phyloP scores from a whole-genome alignment of 2,329 filamentous ascomycete species.

The Stemphylium vesicarium region DNA sequence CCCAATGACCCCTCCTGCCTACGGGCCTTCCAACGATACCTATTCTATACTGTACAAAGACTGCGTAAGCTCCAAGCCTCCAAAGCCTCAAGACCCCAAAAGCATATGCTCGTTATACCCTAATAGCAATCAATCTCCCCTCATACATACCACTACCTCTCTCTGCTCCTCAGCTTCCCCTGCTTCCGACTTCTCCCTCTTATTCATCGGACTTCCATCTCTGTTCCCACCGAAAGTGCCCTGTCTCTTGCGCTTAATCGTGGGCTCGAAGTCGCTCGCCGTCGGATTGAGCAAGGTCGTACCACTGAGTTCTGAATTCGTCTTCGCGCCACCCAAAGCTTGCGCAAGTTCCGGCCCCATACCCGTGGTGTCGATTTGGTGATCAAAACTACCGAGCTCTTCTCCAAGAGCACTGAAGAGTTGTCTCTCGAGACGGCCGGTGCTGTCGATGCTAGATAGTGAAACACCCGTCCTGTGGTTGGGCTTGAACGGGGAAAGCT shows the following conservation, averaged over 20 bases:
- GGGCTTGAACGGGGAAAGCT: conserved; percentile 24
- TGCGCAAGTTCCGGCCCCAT: conserved; percentile 25
- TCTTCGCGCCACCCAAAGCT: conserved; percentile 1
- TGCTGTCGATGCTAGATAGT: conserved; percentile 40
- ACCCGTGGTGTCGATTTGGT: conserved; percentile 12
- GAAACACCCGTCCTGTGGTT: conserved; percentile 27
- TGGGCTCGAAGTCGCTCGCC: conserved; percentile 21
- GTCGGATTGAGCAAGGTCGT: conserved; percentile 4
- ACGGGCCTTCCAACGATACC: neutral
- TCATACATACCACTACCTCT: neutral
- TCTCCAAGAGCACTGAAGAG: conserved; percentile 43
- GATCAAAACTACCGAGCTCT: conserved; percentile 34
- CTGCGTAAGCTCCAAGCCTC: neutral
- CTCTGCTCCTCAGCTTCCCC: neutral
- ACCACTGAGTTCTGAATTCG: conserved; percentile 7
- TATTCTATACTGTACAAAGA: neutral
- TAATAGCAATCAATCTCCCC: neutral
- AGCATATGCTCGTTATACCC: neutral
- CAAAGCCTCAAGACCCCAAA: neutral
- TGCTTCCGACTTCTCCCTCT: conserved; percentile 30
- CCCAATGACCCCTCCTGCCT: neutral
- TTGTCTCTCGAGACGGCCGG: conserved; percentile 34
- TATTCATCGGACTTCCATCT: conserved; percentile 28
- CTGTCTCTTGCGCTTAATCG: conserved; percentile 39
- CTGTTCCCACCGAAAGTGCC: conserved; percentile 28